Conservation (phyloP, 805 yeast species). For the Metschnikowia colocasiae region DNA sequence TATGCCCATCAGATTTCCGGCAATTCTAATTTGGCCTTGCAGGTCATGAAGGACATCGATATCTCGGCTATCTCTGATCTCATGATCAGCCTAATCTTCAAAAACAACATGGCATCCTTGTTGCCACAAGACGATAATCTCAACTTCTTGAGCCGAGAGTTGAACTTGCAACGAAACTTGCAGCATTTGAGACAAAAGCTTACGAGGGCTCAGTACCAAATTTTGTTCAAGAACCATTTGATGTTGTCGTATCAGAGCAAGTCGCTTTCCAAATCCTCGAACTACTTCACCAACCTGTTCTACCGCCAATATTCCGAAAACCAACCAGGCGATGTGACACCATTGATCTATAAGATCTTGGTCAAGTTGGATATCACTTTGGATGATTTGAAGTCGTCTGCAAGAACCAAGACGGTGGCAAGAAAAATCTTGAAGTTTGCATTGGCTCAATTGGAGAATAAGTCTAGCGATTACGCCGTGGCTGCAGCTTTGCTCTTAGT, state of each 20-base stretch:
- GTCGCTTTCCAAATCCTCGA: constrained; percentile 28
- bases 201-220: constrained; percentile 36
- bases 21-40: constrained; percentile 8
- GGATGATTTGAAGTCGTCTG: constrained; percentile 23
- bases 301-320: constrained; percentile 19
- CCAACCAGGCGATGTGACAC: constrained; percentile 31
- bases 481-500: constrained; percentile 30
- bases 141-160: constrained; percentile 30
- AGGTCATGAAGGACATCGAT: constrained; percentile 17
- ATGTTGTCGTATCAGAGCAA: constrained; percentile 40
- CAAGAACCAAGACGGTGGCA: constrained; percentile 15
- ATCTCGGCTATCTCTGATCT: constrained; percentile 32
- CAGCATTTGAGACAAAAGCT: constrained; percentile 24
- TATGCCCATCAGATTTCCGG: constrained; percentile 40
- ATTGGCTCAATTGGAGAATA: constrained; percentile 13
- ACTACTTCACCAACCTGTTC: constrained; percentile 22
- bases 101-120: constrained; percentile 42
- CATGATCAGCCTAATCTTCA: constrained; percentile 38
- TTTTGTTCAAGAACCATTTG: constrained; percentile 43
- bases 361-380: constrained; percentile 25
- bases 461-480: constrained; percentile 15
- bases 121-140: constrained; percentile 8
- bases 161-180: constrained; percentile 25
- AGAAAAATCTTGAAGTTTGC: constrained; percentile 21
- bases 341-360: constrained; percentile 28